These are phyloP conservation scores for Discostella stelligera DNA, from an alignment of 352 stramenopile genomes.

Conservation along the genomic window DNA sequence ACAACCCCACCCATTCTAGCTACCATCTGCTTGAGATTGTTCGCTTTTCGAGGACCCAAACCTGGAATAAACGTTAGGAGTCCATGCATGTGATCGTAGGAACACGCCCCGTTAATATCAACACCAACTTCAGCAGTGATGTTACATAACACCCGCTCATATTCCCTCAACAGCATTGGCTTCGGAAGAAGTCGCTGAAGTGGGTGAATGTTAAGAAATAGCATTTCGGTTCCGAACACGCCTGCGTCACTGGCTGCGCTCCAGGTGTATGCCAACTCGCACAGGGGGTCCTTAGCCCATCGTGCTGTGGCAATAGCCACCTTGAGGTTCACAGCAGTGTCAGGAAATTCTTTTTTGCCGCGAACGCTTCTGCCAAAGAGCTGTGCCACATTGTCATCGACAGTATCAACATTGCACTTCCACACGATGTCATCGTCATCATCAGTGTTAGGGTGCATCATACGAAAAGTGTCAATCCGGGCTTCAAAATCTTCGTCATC, in stretches of 20 bases:
- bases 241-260: slow-evolving; percentile 79
- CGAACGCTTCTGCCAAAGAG: slow-evolving; percentile 78
- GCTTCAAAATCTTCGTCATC: slow-evolving; percentile 81
- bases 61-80: slow-evolving; percentile 83
- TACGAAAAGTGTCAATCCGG: slow-evolving; percentile 52
- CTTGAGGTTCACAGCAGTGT: slow-evolving; percentile 71
- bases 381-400: slow-evolving; percentile 81
- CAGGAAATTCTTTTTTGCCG: slow-evolving; percentile 82
- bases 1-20: slow-evolving; percentile 64
- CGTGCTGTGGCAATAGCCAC: slow-evolving; percentile 79
- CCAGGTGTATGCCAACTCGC: slow-evolving; percentile 83
- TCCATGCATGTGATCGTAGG: slow-evolving; percentile 77
- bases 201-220: slow-evolving; percentile 84
- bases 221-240: slow-evolving; percentile 82
- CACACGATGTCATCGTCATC: slow-evolving; percentile 73
- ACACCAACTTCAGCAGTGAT: slow-evolving; percentile 76
- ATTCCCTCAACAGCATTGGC: slow-evolving; percentile 72
- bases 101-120: slow-evolving; percentile 79
- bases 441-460: slow-evolving; percentile 59
- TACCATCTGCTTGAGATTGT: slow-evolving; percentile 78
- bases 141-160: slow-evolving; percentile 80
- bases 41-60: slow-evolving; percentile 84
- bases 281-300: slow-evolving; percentile 81
- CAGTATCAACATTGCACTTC: slow-evolving; percentile 81
- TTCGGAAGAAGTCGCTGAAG: slow-evolving; percentile 80